phyloP scores from a whole-genome alignment of 108 stramenopile genomes.

The Cyclotella distinguenda region DNA sequence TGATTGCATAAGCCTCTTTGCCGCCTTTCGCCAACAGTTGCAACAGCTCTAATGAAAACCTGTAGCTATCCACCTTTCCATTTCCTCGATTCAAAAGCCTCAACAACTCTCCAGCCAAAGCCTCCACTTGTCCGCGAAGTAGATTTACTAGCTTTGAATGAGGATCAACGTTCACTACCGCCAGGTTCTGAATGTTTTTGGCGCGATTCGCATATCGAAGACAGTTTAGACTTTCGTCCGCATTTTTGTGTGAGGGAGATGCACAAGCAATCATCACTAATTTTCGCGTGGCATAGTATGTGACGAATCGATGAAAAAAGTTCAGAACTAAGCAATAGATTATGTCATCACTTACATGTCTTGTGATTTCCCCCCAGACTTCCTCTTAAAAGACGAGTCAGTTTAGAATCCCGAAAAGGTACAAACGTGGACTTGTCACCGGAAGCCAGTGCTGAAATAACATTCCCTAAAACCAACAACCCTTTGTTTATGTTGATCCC shows the following conservation, averaged over 20 bases:
- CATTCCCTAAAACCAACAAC: constrained; percentile 67
- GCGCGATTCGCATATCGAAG: constrained; percentile 96
- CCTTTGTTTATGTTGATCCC: constrained; percentile 93
- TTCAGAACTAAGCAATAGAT: neutral
- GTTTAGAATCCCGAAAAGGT: constrained; percentile 96
- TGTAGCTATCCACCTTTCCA: constrained; percentile 41
- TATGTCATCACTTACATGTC: constrained; percentile 47
- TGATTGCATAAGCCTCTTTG: constrained; percentile 17
- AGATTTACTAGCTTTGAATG: constrained; percentile 51
- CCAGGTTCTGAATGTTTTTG: constrained; percentile 94
- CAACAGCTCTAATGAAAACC: constrained; percentile 47
- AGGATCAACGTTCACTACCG: constrained; percentile 40
- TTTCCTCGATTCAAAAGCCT: constrained; percentile 37
- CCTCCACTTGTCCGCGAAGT: constrained; percentile 46
- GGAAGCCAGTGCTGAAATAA: constrained; percentile 54
- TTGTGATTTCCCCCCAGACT: constrained; percentile 96
- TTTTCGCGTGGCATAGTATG: neutral
- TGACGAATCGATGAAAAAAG: neutral
- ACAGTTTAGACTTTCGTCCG: constrained; percentile 94
- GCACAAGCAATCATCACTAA: constrained; percentile 94
- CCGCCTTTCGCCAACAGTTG: constrained; percentile 48
- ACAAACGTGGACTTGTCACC: constrained; percentile 44
- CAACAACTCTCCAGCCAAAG: constrained; percentile 60
- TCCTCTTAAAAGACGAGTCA: constrained; percentile 51
- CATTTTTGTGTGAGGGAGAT: constrained; percentile 67